Base-by-base conservation (phyloP, 345 rosid genomes). In the Garcia nutans region DNA sequence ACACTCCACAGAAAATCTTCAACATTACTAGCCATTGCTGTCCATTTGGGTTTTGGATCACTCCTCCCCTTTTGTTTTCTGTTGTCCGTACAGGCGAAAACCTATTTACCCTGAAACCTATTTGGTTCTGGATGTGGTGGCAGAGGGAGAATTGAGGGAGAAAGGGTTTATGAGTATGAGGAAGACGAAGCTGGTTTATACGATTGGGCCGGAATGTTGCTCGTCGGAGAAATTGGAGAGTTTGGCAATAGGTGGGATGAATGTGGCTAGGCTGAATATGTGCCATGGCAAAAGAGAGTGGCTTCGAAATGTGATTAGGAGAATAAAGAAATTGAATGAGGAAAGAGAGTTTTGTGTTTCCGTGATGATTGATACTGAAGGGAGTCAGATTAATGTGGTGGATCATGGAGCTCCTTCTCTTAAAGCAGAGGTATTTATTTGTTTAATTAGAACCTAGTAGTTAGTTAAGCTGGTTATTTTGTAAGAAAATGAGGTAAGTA, bases 331-430 rank as follows among this genome's bases (percentile, higher is more conserved):
- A 79, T 78, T 91, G 83, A 91, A 87, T 73, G 68, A 72, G 70
- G 88, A 85, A 55, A 87, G 83, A 70, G 89, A 87, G 47, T 89
- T 84, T 62, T 87, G 84, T 81, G 85, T 91, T 71, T 83, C 91
- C 0, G 81, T 91, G 70, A 89, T 91, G 92, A 89, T 91, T 59
- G 95, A 91, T 65, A 91, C 92, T 17, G 95, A 91, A 84, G 92
- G 95, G 70, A 87, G 91, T 77, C 92, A 86, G 85, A 89, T 89
- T 65, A 87, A 89, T 78, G 91, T 91, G 47, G 85, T 91, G 69
- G 95, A 91, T 75, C 95, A 91, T 76, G 92, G 92, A 23, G 79
- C 88, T 64, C 86, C 91, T 75, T 86, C 92, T 77, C 72, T 81
- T 57, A 81, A 81, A 74, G 84, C 84, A n/a, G 84, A 81, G 84